Conservation (phyloP, 192 early-diverging fungal genomes). For the Coemansia sp. region DNA sequence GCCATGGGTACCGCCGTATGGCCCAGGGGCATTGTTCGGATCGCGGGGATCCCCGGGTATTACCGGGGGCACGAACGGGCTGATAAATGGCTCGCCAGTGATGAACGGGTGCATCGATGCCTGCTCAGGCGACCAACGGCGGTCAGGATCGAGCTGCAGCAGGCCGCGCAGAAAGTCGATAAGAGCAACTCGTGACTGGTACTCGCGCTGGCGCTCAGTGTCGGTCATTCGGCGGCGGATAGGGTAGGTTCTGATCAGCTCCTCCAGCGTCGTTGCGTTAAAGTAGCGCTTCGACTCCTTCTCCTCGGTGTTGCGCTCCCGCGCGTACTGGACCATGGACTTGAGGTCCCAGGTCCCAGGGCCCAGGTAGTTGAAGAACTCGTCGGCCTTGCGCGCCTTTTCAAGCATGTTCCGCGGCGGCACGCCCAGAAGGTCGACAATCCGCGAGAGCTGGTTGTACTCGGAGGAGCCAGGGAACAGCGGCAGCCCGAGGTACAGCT, state of each 20-base stretch:
- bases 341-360: conserved; percentile 63
- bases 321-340: conserved; percentile 69
- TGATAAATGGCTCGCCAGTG: conserved; percentile 73
- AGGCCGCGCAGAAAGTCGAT: conserved; percentile 90
- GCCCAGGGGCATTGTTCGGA: conserved; percentile 3
- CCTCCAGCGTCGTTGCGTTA: conserved; percentile 73
- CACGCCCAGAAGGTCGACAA: conserved; percentile 87
- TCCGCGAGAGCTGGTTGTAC: conserved; percentile 91
- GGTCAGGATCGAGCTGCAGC: conserved; percentile 84
- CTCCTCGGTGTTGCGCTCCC: conserved; percentile 76
- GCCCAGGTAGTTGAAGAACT: conserved; percentile 74
- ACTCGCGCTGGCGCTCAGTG: conserved; percentile 46
- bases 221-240: conserved; percentile 55
- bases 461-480: conserved; percentile 94
- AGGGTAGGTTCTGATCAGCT: conserved; percentile 85
- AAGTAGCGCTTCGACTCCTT: conserved; percentile 94
- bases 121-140: conserved; percentile 93
- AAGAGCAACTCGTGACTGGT: conserved; percentile 59
- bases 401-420: conserved; percentile 92
- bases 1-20: conserved; percentile 8
- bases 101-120: conserved; percentile 94
- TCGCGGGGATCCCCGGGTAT: conserved; percentile 3
- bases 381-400: conserved; percentile 78
- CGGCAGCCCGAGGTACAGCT: conserved; percentile 91
- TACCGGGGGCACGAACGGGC: conserved; percentile 43